phyloP scores from a whole-genome alignment of 2,329 filamentous ascomycete genomes.

The Aspergillus aculeatus region DNA sequence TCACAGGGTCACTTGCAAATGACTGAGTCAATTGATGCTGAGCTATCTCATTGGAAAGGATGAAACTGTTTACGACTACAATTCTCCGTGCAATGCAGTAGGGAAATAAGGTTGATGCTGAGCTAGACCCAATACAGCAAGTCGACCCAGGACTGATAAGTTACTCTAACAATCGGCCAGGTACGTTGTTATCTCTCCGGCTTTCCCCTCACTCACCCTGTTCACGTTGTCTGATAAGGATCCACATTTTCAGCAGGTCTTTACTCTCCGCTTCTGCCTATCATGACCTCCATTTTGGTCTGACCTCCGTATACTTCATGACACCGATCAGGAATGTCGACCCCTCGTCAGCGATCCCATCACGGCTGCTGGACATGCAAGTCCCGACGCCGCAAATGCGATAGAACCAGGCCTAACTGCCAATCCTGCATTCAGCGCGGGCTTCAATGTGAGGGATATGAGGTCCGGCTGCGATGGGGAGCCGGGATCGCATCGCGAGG shows the following conservation, averaged over 20 bases:
- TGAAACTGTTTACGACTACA: no score
- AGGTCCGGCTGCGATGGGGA: slow-evolving; percentile 31
- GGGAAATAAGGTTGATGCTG: not conserved
- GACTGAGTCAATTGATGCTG: no score
- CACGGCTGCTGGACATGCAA: slow-evolving; percentile 36
- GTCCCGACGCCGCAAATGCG: slow-evolving; percentile 28
- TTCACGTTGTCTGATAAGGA: not conserved
- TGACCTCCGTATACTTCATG: not conserved
- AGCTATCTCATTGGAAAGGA: no score
- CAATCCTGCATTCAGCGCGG: slow-evolving; percentile 24
- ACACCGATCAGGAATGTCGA: slow-evolving; percentile 28
- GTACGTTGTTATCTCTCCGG: not conserved
- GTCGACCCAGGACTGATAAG: slow-evolving; percentile 9
- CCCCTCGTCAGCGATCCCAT: slow-evolving; percentile 23
- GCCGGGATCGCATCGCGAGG: slow-evolving; percentile 34
- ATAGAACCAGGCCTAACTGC: slow-evolving; percentile 27
- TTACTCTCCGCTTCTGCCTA: not conserved
- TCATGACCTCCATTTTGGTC: not conserved
- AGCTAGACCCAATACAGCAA: slow-evolving; percentile 17
- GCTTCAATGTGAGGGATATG: slow-evolving; percentile 31
- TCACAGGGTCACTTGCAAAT: no score
- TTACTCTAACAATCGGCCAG: no score
- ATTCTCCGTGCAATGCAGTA: no score
- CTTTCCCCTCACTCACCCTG: not conserved
- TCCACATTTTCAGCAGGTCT: not conserved